A percentile compares a stretch with the other conserved stretches of the same genome.
phyloP scores from a whole-genome alignment of 805 yeast species.

The Candida tibetensis region DNA sequence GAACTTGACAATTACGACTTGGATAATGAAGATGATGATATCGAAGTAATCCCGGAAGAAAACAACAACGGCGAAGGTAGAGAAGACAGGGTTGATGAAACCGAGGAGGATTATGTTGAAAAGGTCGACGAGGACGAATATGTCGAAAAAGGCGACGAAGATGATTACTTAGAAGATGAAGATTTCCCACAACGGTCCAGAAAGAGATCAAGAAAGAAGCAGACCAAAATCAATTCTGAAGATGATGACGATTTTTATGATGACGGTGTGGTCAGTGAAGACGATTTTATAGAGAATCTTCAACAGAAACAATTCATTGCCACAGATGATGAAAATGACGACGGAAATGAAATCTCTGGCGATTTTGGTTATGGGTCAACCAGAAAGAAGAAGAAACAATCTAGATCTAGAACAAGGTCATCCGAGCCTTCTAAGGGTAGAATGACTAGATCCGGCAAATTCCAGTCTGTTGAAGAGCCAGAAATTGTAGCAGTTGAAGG shows the following conservation, averaged over 20 bases:
- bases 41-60: no score
- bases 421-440: constrained; percentile 20
- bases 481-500: constrained; percentile 7
- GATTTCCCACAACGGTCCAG: constrained; percentile 10
- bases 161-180: constrained; percentile 17
- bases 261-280: constrained; percentile 13
- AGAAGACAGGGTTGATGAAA: constrained; percentile 4
- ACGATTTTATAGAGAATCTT: constrained; percentile 27
- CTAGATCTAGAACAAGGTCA: constrained; percentile 23
- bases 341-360: constrained; percentile 5
- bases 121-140: constrained; percentile 12
- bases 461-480: constrained; percentile 4
- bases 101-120: constrained; percentile 6
- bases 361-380: constrained; percentile 13
- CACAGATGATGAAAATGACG: constrained; percentile 35
- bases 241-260: constrained; percentile 8
- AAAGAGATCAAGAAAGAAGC: constrained; percentile 5
- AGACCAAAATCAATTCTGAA: constrained; percentile 15
- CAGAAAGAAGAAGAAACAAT: constrained; percentile 10
- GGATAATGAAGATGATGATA: constrained; percentile 13
- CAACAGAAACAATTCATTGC: constrained; percentile 36
- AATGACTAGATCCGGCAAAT: constrained; percentile 16
- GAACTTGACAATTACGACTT: constrained; percentile 29
- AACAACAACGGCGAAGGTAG: constrained; percentile 1
- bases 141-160: constrained; percentile 12